These are phyloP conservation scores for Coemansia sp. DNA, from an alignment of 192 early-diverging fungal genomes.

Conservation along the genomic window DNA sequence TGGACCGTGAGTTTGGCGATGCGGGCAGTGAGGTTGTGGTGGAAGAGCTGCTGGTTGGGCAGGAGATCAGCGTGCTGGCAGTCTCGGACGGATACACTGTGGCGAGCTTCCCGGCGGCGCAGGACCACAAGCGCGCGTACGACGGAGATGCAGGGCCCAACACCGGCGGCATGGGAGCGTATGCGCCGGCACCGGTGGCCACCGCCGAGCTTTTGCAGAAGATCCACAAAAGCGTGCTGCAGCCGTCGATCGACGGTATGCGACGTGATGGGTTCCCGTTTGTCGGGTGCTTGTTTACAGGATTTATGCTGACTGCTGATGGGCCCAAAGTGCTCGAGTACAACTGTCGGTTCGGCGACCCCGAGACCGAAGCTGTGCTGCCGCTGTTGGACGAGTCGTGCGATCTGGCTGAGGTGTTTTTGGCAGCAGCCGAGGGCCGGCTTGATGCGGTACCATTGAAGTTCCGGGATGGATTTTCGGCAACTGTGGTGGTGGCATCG, in stretches of 20 bases:
- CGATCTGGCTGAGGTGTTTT: constrained; percentile 83
- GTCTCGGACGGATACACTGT: constrained; percentile 96
- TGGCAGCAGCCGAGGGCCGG: constrained; percentile 85
- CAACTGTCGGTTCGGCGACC: constrained; percentile 98
- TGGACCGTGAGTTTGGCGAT: constrained; percentile 82
- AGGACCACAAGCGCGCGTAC: constrained; percentile 98
- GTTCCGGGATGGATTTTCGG: constrained; percentile 74
- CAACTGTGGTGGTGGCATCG: constrained; percentile 90
- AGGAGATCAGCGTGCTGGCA: constrained; percentile 90
- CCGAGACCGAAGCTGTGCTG: constrained; percentile 94
- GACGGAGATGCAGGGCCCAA: constrained; percentile 93
- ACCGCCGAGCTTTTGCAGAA: constrained; percentile 68
- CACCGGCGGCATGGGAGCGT: constrained; percentile 99
- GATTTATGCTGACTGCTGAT: constrained; percentile 87
- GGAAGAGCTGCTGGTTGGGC: constrained; percentile 90
- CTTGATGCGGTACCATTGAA: constrained; percentile 80
- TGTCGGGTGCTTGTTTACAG: constrained; percentile 95
- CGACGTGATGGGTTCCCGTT: constrained; percentile 93
- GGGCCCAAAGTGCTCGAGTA: constrained; percentile 97
- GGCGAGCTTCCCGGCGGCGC: constrained; percentile 84
- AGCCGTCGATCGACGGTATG: constrained; percentile 95
- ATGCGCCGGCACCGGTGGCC: constrained; percentile 92
- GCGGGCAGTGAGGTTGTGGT: constrained; percentile 92
- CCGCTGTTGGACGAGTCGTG: constrained; percentile 81
- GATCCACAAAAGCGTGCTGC: constrained; percentile 76